Evolutionary conservation across 2,329 filamentous ascomycete species (phyloP).

Genomic region (Clonostachys sp.): DNA sequence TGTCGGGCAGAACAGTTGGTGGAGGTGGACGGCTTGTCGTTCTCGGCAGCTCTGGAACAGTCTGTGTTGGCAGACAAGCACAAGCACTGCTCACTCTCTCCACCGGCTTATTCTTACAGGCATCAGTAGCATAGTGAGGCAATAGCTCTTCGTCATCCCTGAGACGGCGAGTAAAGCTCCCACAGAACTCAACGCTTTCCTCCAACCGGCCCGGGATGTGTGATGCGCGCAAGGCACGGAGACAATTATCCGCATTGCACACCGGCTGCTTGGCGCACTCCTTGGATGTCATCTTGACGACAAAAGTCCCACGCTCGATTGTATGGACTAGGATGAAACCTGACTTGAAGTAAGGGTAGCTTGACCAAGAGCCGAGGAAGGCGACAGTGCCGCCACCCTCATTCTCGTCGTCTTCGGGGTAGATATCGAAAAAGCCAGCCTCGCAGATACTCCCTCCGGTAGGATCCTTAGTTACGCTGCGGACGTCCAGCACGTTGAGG

Average conservation of each 20-base stretch:
- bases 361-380: conserved; percentile 35
- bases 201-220: conserved; percentile 9
- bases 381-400: conserved; percentile 25
- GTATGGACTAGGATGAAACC: conserved; percentile 35
- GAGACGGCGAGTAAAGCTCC: conserved; percentile 9
- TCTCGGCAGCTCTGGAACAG: conserved; percentile 13
- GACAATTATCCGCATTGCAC: conserved; percentile 14
- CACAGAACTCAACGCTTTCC: conserved; percentile 11
- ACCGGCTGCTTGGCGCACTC: conserved; percentile 9
- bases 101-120: conserved; percentile 8
- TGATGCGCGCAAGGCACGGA: conserved; percentile 9
- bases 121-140: conserved; percentile 9
- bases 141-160: conserved; percentile 9
- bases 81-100: conserved; percentile 12
- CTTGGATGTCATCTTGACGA: conserved; percentile 18
- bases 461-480: conserved; percentile 19
- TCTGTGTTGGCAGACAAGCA: conserved; percentile 10
- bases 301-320: conserved; percentile 34
- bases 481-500: conserved; percentile 24
- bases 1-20: conserved; percentile 9
- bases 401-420: conserved; percentile 38
- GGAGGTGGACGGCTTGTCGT: conserved; percentile 12
- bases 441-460: conserved; percentile 33
- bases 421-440: conserved; percentile 39
- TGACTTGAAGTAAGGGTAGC: conserved; percentile 36